These are phyloP conservation scores for Manihot esculenta DNA, from an alignment of 441 rosid species.

Conservation along the genomic window DNA sequence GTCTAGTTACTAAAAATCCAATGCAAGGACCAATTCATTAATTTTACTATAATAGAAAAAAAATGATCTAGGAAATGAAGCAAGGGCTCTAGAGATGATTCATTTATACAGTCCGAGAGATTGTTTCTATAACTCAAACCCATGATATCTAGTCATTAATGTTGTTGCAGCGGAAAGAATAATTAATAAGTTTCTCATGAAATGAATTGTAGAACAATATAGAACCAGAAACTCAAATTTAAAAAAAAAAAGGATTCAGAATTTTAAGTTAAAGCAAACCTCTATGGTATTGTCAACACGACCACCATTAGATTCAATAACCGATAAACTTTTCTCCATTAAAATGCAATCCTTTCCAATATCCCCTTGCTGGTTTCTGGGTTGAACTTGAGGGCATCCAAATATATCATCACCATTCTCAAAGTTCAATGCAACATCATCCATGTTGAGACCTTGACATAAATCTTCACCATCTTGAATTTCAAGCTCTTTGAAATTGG, in stretches of 20 bases:
- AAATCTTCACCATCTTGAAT: conserved; percentile 48
- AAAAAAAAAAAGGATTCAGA: not conserved
- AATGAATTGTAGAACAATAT: no score
- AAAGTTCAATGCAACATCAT: conserved; percentile 47
- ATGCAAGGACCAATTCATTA: no score
- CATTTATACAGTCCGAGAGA: no score
- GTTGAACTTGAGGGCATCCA: conserved; percentile 36
- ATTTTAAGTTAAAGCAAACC: conserved; percentile 31
- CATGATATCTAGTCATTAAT: no score
- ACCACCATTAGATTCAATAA: conserved; percentile 32
- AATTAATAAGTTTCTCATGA: no score
- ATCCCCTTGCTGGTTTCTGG: conserved; percentile 34
- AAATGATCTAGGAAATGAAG: no score
- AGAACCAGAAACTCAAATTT: conserved; percentile 1
- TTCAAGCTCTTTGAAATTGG: conserved; percentile 36
- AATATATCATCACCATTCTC: conserved; percentile 53
- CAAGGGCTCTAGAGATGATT: no score
- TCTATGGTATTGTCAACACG: conserved; percentile 45
- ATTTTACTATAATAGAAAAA: no score
- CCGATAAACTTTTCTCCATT: conserved; percentile 45
- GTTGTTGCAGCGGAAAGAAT: no score
- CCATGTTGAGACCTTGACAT: conserved; percentile 50
- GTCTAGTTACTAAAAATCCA: no score
- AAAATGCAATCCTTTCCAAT: conserved; percentile 31
- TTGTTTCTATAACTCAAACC: no score